Percentiles rank a stretch among this genome's conserved stretches.
Conservation (phyloP, 371 early-diverging fungal species). For the Mucor irregularis region DNA sequence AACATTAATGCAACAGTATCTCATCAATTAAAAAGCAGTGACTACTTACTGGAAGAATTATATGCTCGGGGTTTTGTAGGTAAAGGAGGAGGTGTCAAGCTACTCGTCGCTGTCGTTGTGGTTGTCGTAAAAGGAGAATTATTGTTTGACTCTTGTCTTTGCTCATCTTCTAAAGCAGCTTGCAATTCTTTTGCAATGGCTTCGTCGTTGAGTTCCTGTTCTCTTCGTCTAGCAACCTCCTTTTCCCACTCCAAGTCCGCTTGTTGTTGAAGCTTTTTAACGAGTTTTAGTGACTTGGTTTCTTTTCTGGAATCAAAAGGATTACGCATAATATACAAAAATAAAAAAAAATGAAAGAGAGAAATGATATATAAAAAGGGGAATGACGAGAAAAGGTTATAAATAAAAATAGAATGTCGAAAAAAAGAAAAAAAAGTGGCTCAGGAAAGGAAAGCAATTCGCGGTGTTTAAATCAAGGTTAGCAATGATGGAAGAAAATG, state of each 20-base stretch:
- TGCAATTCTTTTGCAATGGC: constrained; percentile 30
- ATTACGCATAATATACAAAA: constrained; percentile 11
- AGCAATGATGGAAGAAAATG: no score
- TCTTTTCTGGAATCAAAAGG: constrained; percentile 23
- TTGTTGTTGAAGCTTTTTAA: constrained; percentile 25
- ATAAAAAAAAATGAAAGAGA: background rate
- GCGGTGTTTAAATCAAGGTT: background rate
- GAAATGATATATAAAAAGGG: background rate
- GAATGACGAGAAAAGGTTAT: background rate
- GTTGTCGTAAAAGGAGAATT: background rate
- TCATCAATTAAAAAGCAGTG: no score
- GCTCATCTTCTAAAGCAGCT: constrained; percentile 22
- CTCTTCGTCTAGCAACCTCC: constrained; percentile 16
- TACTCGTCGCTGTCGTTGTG: background rate
- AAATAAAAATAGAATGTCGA: background rate
- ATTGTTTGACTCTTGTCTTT: background rate
- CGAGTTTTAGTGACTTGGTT: constrained; percentile 28
- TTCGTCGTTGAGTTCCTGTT: constrained; percentile 29
- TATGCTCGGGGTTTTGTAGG: constrained; percentile 28
- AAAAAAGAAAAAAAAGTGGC: background rate
- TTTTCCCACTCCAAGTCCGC: constrained; percentile 28
- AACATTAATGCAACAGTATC: no score
- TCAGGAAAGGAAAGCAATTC: background rate
- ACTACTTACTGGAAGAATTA: constrained; percentile 2
- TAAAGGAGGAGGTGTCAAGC: constrained; percentile 24